These are phyloP conservation scores for Buddleja alternifolia DNA, from an alignment of 257 asterid species.

Conservation along the genomic window DNA sequence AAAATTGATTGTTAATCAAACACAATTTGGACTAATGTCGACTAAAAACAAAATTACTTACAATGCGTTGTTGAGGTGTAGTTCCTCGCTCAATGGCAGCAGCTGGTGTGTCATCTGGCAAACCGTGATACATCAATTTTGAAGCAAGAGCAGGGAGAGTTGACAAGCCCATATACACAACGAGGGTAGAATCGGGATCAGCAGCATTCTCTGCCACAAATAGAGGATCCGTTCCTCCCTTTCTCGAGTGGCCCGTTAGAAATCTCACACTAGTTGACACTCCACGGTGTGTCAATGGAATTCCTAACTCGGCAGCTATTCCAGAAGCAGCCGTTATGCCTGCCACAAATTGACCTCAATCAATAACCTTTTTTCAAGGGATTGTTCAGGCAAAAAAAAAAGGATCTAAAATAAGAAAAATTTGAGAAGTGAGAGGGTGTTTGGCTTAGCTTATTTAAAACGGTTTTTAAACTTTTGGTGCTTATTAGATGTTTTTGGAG, in stretches of 20 bases:
- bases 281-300: conserved; percentile 97
- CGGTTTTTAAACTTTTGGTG: too few relatives aligned
- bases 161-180: conserved; percentile 92
- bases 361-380: background rate
- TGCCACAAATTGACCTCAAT: conserved; percentile 35
- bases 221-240: conserved; percentile 92
- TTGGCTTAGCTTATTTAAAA: too few relatives aligned
- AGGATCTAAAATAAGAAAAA: too few relatives aligned
- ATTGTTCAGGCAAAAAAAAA: too few relatives aligned
- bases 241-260: conserved; percentile 92
- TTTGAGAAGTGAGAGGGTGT: too few relatives aligned
- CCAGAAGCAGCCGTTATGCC: conserved; percentile 99
- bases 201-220: conserved; percentile 90
- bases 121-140: conserved; percentile 68
- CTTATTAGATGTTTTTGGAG: too few relatives aligned
- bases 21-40: background rate
- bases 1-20: background rate
- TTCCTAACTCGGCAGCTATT: conserved; percentile 93
- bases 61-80: conserved; percentile 89
- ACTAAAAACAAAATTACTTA: conserved; percentile 15
- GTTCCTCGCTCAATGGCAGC: conserved; percentile 97
- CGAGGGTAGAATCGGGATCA: conserved; percentile 87
- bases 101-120: conserved; percentile 90
- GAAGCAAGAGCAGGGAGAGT: conserved; percentile 89
- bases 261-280: conserved; percentile 86